A percentile compares a stretch with the other conserved stretches of the same genome.
phyloP scores from a whole-genome alignment of 768 basidiomycete genomes.

The Sporobolomyces phaffii region DNA sequence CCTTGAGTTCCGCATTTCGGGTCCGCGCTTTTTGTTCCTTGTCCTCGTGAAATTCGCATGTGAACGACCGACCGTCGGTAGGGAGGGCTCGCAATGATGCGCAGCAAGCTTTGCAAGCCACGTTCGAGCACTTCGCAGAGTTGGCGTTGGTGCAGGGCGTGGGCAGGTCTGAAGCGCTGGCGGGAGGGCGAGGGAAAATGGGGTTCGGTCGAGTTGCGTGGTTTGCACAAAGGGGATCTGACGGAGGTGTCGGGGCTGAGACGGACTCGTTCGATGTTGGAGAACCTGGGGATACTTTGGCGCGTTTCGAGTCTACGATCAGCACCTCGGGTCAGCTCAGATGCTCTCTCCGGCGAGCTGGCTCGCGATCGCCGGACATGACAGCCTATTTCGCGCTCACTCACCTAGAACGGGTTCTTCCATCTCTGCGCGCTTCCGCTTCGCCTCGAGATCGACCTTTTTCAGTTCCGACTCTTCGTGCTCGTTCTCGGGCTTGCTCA shows the following conservation, averaged over 20 bases:
- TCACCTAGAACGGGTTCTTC: neutral
- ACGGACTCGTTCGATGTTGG: neutral
- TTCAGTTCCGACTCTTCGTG: conserved; percentile 34
- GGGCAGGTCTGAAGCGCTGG: no score
- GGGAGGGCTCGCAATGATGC: neutral
- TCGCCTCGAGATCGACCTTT: conserved; percentile 14
- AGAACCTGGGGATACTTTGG: neutral
- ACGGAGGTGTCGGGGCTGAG: neutral
- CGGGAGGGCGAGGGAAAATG: no score
- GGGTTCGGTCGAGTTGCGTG: neutral
- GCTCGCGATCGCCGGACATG: no score
- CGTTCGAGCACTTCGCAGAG: conserved; percentile 23
- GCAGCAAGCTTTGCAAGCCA: conserved; percentile 29
- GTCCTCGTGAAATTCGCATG: conserved; percentile 26
- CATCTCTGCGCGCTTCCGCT: conserved; percentile 18
- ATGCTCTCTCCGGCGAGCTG: no score
- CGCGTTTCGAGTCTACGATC: conserved; percentile 7
- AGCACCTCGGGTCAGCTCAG: no score
- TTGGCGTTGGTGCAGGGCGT: conserved; percentile 26
- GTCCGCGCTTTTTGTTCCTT: conserved; percentile 7
- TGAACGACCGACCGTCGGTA: neutral
- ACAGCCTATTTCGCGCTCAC: neutral
- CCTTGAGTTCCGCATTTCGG: conserved; percentile 34
- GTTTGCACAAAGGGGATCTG: neutral
- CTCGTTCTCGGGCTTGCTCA: conserved; percentile 39